Evolutionary conservation across 768 basidiomycete genomes (phyloP).

Genomic region (Boletellus emodensis): DNA sequence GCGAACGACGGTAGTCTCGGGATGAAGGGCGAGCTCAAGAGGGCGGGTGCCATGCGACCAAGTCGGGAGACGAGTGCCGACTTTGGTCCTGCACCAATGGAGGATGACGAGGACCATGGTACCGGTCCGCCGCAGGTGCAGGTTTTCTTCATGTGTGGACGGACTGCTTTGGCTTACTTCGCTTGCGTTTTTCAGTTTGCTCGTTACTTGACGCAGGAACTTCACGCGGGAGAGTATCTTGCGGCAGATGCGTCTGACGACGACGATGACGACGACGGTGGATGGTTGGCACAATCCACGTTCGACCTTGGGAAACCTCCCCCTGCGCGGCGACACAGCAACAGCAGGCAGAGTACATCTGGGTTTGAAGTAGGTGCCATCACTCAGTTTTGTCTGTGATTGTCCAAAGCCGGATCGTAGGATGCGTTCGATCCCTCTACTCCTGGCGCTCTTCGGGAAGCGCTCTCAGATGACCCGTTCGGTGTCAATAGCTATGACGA

Average conservation of each 20-base stretch:
- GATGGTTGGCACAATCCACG: slow-evolving; percentile 78
- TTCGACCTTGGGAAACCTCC: slow-evolving; percentile 55
- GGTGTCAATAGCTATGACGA: slow-evolving; percentile 45
- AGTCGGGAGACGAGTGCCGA: slow-evolving; percentile 55
- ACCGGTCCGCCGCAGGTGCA: slow-evolving; percentile 45
- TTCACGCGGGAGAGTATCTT: slow-evolving; percentile 58
- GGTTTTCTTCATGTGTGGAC: background rate
- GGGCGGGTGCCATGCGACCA: slow-evolving; percentile 41
- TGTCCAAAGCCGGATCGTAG: slow-evolving; percentile 25
- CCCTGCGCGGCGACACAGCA: slow-evolving; percentile 43
- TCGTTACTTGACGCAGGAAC: slow-evolving; percentile 71
- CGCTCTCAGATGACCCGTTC: slow-evolving; percentile 48
- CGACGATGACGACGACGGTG: slow-evolving; percentile 66
- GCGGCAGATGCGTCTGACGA: slow-evolving; percentile 47
- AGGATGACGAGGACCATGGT: slow-evolving; percentile 43
- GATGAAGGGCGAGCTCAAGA: slow-evolving; percentile 55
- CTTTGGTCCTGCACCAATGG: slow-evolving; percentile 54
- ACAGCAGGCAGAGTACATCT: slow-evolving; percentile 41
- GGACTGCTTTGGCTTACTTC: background rate
- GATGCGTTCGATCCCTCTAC: slow-evolving; percentile 49
- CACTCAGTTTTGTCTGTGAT: background rate
- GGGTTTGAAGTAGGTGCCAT: slow-evolving; percentile 54
- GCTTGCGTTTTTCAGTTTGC: slow-evolving; percentile 54
- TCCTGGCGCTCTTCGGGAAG: slow-evolving; percentile 30
- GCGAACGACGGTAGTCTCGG: slow-evolving; percentile 19